Evolutionary conservation across 202 grass and related monocot genomes (phyloP), one percentile per base, ranked within the genome.

Genomic region (Saccharum hybrid): DNA sequence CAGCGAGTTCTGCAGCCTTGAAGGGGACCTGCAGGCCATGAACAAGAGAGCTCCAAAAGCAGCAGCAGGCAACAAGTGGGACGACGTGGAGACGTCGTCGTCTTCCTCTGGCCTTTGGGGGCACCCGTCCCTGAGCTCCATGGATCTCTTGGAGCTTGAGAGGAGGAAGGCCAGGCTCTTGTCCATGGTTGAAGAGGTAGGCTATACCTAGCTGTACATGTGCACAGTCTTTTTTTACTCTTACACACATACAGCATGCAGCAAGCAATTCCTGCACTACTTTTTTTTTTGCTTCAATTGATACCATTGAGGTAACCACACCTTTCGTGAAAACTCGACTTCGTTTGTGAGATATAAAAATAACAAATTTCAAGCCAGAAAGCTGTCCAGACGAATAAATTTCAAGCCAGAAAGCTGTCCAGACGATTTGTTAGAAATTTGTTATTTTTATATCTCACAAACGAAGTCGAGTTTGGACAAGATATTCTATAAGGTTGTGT

Each of bases 121-220:
- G n/a, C 65, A 65, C 23, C 84, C 79, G 11, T 81, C 85, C 3
- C 78, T 91, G 11, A 71, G 75, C 74, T 85, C 90, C 65, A 83
- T 89, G 91, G 83, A 92, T 71, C 43, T 74, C n/a, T 37, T 87
- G 61, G 86, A 90, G 67, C 90, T 97, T 21, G 83, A 92, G 63
- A 94, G 79, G 82, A 92, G 86, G 70, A 94, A 89, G 74, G 21
- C 66, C 41, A 87, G 85, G 84, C 81, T 97, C 6, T 23, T 90
- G 21, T 86, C 81, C 86, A 90, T 92, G 88, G 71, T 97, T 67
- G 81, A 87, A 85, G 91, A 97, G 91, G 94, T 97, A 70, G 71
- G 54, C 63, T 16, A 16, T 39, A 15, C 5, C 16, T n/a, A 21
- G 52, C 56, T 60, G 61, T 61, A 28, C 22, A 26, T 64, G 28